phyloP scores from a whole-genome alignment of 352 stramenopile species.

The Globisporangium middletonii region DNA sequence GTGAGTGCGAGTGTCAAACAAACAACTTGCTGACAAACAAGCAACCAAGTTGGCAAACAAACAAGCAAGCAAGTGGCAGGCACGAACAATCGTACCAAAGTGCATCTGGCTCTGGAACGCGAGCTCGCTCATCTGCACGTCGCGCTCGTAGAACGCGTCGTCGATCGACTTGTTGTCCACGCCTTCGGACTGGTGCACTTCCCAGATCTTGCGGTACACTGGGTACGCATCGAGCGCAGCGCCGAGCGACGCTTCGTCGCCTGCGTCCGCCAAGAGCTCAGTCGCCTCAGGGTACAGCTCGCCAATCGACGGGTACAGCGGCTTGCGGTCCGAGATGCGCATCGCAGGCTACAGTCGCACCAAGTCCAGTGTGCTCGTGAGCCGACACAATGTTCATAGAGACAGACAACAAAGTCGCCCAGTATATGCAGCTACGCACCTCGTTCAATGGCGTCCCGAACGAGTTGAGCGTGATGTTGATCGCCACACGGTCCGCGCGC shows the following conservation, averaged over 20 bases:
- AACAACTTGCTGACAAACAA: neutral
- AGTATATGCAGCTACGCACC: conserved; percentile 13
- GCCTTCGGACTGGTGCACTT: conserved; percentile 91
- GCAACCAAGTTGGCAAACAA: neutral
- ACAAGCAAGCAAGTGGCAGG: neutral
- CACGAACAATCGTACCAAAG: conserved; percentile 70
- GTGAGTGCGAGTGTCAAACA: neutral
- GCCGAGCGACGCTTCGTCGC: conserved; percentile 85
- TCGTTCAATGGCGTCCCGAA: conserved; percentile 93
- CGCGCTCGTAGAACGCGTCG: conserved; percentile 98
- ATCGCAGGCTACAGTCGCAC: conserved; percentile 81
- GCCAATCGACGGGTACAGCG: conserved; percentile 96
- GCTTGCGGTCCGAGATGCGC: conserved; percentile 95
- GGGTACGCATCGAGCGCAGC: conserved; percentile 92
- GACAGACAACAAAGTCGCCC: conserved; percentile 26
- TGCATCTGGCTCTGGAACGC: conserved; percentile 99
- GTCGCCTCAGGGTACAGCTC: conserved; percentile 97
- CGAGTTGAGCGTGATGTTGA: conserved; percentile 99
- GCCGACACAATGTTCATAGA: neutral
- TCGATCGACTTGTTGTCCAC: conserved; percentile 97
- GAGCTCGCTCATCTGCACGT: conserved; percentile 97
- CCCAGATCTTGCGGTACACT: conserved; percentile 97
- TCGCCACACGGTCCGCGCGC: conserved; percentile 96
- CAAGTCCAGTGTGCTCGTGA: neutral
- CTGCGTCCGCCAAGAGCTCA: conserved; percentile 90